phyloP scores from a whole-genome alignment of 345 rosid genomes.

The Litchi chinensis region DNA sequence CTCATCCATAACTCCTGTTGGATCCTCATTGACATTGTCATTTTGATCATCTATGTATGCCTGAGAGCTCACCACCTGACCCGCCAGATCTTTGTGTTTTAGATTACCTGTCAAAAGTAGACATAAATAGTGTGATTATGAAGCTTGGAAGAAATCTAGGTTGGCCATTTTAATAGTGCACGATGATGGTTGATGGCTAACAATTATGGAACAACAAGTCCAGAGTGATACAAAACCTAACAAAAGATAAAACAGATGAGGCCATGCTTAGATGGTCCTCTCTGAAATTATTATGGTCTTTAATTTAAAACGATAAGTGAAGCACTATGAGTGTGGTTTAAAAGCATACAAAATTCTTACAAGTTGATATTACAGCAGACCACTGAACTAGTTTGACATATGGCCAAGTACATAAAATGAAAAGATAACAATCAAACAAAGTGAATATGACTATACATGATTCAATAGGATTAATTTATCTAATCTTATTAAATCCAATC shows the following conservation, averaged over 20 bases:
- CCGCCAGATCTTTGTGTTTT: slow-evolving; percentile 83
- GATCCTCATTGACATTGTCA: slow-evolving; percentile 41
- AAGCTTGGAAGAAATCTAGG: slow-evolving; percentile 9
- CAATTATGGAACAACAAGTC: neutral
- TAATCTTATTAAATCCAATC: no score
- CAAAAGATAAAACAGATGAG: slow-evolving; percentile 1
- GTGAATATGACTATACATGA: neutral
- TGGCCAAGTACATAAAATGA: neutral
- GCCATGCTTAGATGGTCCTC: neutral
- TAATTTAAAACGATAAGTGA: neutral
- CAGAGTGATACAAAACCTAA: neutral
- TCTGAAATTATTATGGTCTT: neutral
- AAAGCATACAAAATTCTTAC: neutral
- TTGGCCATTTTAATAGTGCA: neutral
- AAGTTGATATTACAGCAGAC: neutral
- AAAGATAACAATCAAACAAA: neutral
- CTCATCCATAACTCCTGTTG: slow-evolving; percentile 28
- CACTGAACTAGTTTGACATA: neutral
- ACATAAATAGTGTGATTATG: neutral
- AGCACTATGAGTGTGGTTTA: neutral
- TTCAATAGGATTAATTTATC: neutral
- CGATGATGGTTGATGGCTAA: neutral
- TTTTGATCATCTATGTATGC: slow-evolving; percentile 54
- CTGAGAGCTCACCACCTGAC: slow-evolving; percentile 88
- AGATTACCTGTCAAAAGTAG: slow-evolving; percentile 61